phyloP scores from a whole-genome alignment of 306 rosid genomes.

The Acacia confusa region DNA sequence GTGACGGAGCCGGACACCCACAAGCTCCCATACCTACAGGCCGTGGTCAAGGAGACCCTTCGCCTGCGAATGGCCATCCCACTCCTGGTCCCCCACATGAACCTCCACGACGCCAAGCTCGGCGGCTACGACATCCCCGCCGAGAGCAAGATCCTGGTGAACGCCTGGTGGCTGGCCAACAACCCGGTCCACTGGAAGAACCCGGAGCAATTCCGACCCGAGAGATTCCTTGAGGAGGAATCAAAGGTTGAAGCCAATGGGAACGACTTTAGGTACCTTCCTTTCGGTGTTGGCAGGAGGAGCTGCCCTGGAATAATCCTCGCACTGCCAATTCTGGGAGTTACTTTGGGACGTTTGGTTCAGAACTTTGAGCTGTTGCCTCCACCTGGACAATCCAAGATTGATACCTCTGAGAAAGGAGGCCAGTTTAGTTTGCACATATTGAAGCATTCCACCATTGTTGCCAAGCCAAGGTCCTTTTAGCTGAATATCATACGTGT shows the following conservation, averaged over 20 bases:
- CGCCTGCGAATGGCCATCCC: conserved; percentile 86
- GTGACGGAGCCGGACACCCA: conserved; percentile 62
- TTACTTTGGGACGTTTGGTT: conserved; percentile 72
- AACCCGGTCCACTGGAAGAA: conserved; percentile 74
- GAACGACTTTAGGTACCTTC: conserved; percentile 75
- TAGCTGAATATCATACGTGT: background rate
- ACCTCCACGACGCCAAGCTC: conserved; percentile 71
- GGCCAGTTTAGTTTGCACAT: conserved; percentile 85
- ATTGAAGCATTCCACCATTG: conserved; percentile 72
- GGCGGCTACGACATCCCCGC: conserved; percentile 72
- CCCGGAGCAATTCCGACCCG: conserved; percentile 74
- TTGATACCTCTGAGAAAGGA: conserved; percentile 74
- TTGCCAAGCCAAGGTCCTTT: conserved; percentile 53
- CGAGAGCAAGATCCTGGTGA: conserved; percentile 73
- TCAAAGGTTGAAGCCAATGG: conserved; percentile 83
- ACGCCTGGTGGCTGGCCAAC: conserved; percentile 87
- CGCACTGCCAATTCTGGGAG: conserved; percentile 69
- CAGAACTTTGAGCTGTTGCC: conserved; percentile 77
- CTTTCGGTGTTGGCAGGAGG: conserved; percentile 75
- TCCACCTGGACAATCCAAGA: conserved; percentile 66
- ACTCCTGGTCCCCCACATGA: conserved; percentile 88
- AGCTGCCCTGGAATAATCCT: conserved; percentile 83
- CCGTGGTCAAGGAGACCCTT: conserved; percentile 75
- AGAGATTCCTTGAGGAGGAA: conserved; percentile 81
- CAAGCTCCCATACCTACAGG: conserved; percentile 75